Conservation (phyloP, 2,329 filamentous ascomycete genomes). For the Camillea tinctor region DNA sequence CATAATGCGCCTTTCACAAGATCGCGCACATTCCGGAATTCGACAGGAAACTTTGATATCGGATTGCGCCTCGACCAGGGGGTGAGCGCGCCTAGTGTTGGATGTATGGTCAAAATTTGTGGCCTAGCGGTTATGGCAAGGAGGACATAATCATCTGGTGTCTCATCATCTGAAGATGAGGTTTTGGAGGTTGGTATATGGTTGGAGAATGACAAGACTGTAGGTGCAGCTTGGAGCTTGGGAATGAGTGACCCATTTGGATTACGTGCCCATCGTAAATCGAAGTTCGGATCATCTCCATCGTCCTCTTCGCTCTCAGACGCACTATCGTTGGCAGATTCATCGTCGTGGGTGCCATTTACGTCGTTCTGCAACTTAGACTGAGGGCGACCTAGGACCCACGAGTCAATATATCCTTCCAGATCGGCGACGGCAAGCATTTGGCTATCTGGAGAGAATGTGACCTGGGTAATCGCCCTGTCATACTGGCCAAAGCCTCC, state of each 20-base stretch:
- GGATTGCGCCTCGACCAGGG: slow-evolving; percentile 86
- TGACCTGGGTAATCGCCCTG: slow-evolving; percentile 68
- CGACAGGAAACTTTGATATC: slow-evolving; percentile 67
- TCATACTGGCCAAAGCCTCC: slow-evolving; percentile 75
- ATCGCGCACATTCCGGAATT: slow-evolving; percentile 74
- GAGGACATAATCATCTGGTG: slow-evolving; percentile 47
- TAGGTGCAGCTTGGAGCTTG: slow-evolving; percentile 62
- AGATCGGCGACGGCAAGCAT: slow-evolving; percentile 79
- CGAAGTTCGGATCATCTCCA: slow-evolving; percentile 37
- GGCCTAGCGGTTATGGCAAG: slow-evolving; percentile 55
- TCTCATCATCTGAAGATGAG: slow-evolving; percentile 26
- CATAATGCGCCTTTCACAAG: slow-evolving; percentile 81
- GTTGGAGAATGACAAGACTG: slow-evolving; percentile 66
- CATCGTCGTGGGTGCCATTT: slow-evolving; percentile 31
- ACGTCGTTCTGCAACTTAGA: slow-evolving; percentile 28
- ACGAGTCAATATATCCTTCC: slow-evolving; percentile 83
- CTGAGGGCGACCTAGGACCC: slow-evolving; percentile 66
- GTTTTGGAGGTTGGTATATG: slow-evolving; percentile 39
- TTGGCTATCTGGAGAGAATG: slow-evolving; percentile 78
- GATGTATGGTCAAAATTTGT: slow-evolving; percentile 76
- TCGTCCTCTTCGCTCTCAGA: slow-evolving; percentile 44
- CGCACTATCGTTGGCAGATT: slow-evolving; percentile 39
- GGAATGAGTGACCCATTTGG: slow-evolving; percentile 69
- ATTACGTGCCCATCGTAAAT: slow-evolving; percentile 73
- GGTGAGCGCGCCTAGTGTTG: slow-evolving; percentile 72